These are phyloP conservation scores for Trametes cinnabarina DNA, from an alignment of 768 basidiomycete genomes.

Conservation along the genomic window DNA sequence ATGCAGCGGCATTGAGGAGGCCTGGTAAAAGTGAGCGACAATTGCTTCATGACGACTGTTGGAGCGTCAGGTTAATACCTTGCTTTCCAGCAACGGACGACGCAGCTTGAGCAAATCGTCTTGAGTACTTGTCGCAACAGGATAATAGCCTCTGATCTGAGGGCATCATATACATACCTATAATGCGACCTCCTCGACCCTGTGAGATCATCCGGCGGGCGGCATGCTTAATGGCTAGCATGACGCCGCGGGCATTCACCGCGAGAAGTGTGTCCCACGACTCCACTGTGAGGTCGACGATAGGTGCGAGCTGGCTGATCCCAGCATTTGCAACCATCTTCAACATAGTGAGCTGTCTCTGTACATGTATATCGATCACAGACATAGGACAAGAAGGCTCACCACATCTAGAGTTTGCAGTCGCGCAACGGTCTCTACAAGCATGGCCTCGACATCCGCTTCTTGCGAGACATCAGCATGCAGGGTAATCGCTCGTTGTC, in stretches of 20 bases:
- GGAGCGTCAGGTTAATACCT: not conserved
- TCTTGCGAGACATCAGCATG: conserved; percentile 43
- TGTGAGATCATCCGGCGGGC: conserved; percentile 45
- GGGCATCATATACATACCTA: no score
- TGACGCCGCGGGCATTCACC: conserved; percentile 40
- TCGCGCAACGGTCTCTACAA: conserved; percentile 27
- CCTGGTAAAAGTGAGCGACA: not conserved
- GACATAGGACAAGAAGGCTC: conserved; percentile 14
- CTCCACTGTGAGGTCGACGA: conserved; percentile 23
- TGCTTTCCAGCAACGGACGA: not conserved
- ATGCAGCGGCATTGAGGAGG: conserved; percentile 5
- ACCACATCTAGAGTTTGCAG: conserved; percentile 50
- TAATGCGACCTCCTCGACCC: conserved; percentile 33
- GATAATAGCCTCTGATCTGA: no score
- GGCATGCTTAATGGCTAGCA: conserved; percentile 44
- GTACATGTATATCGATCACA: no score
- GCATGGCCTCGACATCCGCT: conserved; percentile 39
- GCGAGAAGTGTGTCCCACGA: conserved; percentile 34
- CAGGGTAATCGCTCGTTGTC: conserved; percentile 26
- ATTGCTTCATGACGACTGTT: no score
- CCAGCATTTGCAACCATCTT: conserved; percentile 33
- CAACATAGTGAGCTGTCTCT: no score
- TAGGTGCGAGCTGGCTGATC: conserved; percentile 5
- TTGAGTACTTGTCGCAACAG: no score
- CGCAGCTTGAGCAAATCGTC: conserved; percentile 15